Evolutionary conservation across 148 eudicot species (phyloP), one percentile per base, ranked within the genome.

Genomic region (Euryodendron excelsum): DNA sequence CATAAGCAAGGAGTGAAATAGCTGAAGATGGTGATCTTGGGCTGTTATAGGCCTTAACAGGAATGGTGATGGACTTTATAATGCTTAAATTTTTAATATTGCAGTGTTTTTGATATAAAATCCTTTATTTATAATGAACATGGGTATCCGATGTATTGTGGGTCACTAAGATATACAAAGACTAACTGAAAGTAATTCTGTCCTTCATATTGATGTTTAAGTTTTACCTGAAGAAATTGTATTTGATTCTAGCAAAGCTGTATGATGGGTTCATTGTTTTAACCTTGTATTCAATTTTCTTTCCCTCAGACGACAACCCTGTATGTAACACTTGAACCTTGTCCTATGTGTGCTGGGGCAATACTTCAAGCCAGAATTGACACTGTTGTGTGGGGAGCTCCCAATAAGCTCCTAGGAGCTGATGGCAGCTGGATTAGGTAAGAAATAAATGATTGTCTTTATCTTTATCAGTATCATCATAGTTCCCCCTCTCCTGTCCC

Each of bases 361-460:
- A 95, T 95, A 73, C 94, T 93, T 82, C 94, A 90, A 89, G 96
- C 99, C 33, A 87, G 99, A 84, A 77, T 93, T 23, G 90, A 90
- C 81, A 84, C 94, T 31, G 89, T 95, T 83, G 99, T 95, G 21
- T 95, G 97, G 96, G 99, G 99, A 72, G 99, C 99, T 69, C 99
- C 97, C 33, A 95, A 95, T 84, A 95, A 91, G 84, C 99, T 93
- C 77, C 93, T 93, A n/a, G 99, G 99, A 84, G 99, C 99, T 73
- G 99, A 95, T 85, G 99, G 99, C 73, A 95, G 99, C 90, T 95
- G 99, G 97, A 95, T 95, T 78, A 91, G 97, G 99, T 93, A 80
- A 58, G 72, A 8, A 27, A 67, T 45, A 17, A 28, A 33, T 72
- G 45, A 33, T 55, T 33, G 31, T 34, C 45, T 21, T 53, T 55